Conservation (phyloP, 768 basidiomycete species). For the Boletellus emodensis region DNA sequence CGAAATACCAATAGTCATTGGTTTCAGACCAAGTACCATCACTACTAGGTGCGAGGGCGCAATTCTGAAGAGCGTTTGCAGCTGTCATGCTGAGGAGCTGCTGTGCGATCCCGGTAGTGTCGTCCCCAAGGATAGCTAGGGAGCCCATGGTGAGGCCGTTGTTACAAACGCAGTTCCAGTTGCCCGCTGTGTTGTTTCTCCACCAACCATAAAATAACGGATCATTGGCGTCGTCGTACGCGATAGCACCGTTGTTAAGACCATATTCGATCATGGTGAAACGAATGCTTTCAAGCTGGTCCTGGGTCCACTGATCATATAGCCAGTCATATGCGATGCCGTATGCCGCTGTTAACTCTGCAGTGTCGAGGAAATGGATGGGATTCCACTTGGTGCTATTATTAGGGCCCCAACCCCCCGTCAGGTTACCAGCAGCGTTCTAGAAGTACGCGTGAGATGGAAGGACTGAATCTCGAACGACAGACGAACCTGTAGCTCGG, state of each 20-base stretch:
- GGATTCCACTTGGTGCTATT: constrained; percentile 78
- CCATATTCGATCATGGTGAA: constrained; percentile 75
- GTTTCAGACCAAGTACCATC: constrained; percentile 96
- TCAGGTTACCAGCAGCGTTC: constrained; percentile 75
- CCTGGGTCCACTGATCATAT: constrained; percentile 73
- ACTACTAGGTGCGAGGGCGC: constrained; percentile 52
- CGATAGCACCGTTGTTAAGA: constrained; percentile 58
- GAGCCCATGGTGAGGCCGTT: constrained; percentile 84
- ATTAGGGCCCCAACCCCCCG: constrained; percentile 59
- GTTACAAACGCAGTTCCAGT: constrained; percentile 99
- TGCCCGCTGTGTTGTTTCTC: constrained; percentile 67
- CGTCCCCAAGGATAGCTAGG: constrained; percentile 84
- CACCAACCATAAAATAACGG: constrained; percentile 66
- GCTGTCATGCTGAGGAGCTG: constrained; percentile 66
- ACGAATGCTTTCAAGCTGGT: constrained; percentile 68
- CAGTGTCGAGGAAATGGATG: constrained; percentile 85
- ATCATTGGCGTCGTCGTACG: constrained; percentile 41
- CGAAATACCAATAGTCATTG: constrained; percentile 94
- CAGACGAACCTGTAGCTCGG: constrained; percentile 71
- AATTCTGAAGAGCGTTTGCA: constrained; percentile 72
- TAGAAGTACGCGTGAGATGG: not conserved
- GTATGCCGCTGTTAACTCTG: constrained; percentile 86
- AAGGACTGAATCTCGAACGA: not conserved
- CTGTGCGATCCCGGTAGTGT: constrained; percentile 67
- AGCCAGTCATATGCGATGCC: constrained; percentile 97